Evolutionary conservation across 164 flowering plant genomes (phyloP).

Genomic region (Chimonanthus salicifolius): DNA sequence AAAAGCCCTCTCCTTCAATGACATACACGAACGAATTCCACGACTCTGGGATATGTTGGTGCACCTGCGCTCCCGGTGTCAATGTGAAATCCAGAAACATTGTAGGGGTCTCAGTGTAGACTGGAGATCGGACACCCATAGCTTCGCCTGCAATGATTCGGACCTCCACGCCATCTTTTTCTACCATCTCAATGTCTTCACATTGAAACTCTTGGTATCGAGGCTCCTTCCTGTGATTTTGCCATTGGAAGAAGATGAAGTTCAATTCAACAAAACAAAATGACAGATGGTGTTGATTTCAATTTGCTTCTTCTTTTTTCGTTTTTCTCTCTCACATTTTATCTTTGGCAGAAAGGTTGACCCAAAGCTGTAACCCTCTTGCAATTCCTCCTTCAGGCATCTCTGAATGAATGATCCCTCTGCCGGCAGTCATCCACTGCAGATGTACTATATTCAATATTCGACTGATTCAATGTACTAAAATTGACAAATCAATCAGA

Average conservation of each 20-base stretch:
- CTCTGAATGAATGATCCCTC: constrained; percentile 89
- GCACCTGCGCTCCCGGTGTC: constrained; percentile 45
- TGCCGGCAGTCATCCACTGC: constrained; percentile 98
- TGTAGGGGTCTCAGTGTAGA: constrained; percentile 82
- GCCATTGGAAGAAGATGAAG: not conserved
- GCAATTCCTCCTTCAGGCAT: constrained; percentile 77
- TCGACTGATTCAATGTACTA: too few relatives aligned
- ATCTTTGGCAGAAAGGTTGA: constrained; percentile 72
- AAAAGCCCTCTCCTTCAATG: constrained; percentile 75
- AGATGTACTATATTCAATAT: not conserved
- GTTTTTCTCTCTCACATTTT: constrained; percentile 56
- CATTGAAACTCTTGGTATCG: constrained; percentile 60
- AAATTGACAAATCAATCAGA: not conserved
- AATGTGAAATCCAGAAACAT: constrained; percentile 81
- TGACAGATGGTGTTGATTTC: not conserved
- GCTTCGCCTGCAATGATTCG: constrained; percentile 83
- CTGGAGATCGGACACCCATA: constrained; percentile 71
- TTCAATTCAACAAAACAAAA: not conserved
- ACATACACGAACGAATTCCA: constrained; percentile 74
- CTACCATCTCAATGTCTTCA: constrained; percentile 49
- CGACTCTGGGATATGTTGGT: constrained; percentile 61
- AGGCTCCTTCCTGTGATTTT: constrained; percentile 66
- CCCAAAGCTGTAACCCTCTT: constrained; percentile 79
- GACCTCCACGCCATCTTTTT: constrained; percentile 66
- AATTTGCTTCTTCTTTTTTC: not conserved